Percentiles rank a stretch among this genome's conserved stretches.
phyloP scores from a whole-genome alignment of 306 rosid species.

The Pyrus bretschneideri region DNA sequence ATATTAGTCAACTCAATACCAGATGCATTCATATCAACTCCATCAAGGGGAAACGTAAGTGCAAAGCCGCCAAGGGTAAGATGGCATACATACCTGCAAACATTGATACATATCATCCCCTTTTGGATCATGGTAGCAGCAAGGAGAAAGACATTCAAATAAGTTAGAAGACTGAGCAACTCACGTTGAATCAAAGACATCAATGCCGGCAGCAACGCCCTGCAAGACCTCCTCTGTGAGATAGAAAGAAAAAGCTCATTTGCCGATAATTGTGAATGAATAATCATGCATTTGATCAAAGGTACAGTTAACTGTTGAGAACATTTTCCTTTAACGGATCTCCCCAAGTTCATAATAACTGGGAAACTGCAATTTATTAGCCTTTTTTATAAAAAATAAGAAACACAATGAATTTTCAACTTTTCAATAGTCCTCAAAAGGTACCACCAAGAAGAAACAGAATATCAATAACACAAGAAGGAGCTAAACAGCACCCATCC shows the following conservation, averaged over 20 bases:
- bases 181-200: slow-evolving; percentile 81
- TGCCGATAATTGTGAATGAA: slow-evolving; percentile 1
- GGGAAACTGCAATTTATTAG: neutral
- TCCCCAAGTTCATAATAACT: neutral
- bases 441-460: neutral
- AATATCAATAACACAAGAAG: neutral
- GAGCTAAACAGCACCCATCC: neutral
- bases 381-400: neutral
- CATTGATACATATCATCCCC: slow-evolving; percentile 9
- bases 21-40: slow-evolving; percentile 28
- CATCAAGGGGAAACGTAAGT: slow-evolving; percentile 58
- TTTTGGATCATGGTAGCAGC: slow-evolving; percentile 2
- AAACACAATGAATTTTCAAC: neutral
- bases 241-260: slow-evolving; percentile 21
- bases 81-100: slow-evolving; percentile 58
- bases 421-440: neutral
- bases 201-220: slow-evolving; percentile 82
- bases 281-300: slow-evolving; percentile 9
- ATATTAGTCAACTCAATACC: slow-evolving; percentile 21
- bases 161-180: slow-evolving; percentile 28
- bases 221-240: slow-evolving; percentile 91
- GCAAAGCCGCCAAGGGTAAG: slow-evolving; percentile 87
- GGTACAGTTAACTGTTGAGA: slow-evolving; percentile 8
- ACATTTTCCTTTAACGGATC: neutral
- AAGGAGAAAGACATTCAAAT: neutral